A percentile compares a stretch with the other conserved stretches of the same genome.
phyloP scores from a whole-genome alignment of 148 eudicot species.

The Suaeda aralocaspica region DNA sequence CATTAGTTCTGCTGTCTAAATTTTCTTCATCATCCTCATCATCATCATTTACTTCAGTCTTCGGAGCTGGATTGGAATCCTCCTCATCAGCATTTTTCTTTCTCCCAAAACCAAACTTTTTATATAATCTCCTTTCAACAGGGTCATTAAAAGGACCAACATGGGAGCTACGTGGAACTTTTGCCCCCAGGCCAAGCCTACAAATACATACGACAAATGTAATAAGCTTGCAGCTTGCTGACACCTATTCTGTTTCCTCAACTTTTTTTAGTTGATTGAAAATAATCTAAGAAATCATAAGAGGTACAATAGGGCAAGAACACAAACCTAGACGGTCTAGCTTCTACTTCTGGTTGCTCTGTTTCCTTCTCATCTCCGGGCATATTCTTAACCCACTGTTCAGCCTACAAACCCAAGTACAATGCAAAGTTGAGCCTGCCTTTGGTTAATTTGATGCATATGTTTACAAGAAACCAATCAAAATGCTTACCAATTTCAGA shows the following conservation, averaged over 20 bases:
- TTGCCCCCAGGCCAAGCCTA: constrained; percentile 90
- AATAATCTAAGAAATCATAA: not conserved
- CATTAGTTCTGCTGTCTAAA: constrained; percentile 56
- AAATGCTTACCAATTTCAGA: constrained; percentile 34
- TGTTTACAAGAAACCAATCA: not conserved
- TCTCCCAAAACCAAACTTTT: constrained; percentile 42
- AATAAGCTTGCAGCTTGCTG: not conserved
- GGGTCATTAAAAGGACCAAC: constrained; percentile 41
- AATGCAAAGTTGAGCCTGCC: not conserved
- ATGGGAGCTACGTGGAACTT: constrained; percentile 44
- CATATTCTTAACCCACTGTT: constrained; percentile 75
- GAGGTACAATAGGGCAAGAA: not conserved
- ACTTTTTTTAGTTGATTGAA: not conserved
- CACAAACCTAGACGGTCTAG: constrained; percentile 63
- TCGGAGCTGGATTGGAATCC: constrained; percentile 28
- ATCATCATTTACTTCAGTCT: constrained; percentile 29
- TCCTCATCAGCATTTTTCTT: constrained; percentile 41
- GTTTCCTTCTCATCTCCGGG: constrained; percentile 42
- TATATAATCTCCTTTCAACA: constrained; percentile 55
- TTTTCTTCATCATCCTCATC: constrained; percentile 48
- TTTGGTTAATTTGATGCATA: not conserved
- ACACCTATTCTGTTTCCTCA: not conserved
- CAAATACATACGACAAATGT: constrained; percentile 4
- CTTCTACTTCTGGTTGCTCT: constrained; percentile 40
- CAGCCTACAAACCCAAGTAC: constrained; percentile 45